Base-by-base conservation (phyloP, 2,329 filamentous ascomycete species). In the Exophiala oligosperma region DNA sequence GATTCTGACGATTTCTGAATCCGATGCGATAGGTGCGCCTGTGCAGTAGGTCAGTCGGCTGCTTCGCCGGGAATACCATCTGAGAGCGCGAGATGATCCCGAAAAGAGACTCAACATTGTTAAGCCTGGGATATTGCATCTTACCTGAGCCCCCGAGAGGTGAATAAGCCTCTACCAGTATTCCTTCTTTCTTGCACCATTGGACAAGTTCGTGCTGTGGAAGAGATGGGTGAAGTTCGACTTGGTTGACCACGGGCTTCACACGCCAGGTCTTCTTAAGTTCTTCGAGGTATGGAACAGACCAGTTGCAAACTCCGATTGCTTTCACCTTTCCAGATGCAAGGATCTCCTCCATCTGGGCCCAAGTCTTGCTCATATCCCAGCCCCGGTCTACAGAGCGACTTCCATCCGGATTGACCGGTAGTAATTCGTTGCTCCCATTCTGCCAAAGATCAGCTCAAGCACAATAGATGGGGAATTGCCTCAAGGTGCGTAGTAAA, bases 241-340 rank as follows among this genome's bases (percentile, higher is more conserved):
- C 67, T 49, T 93, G 89, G 81, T 93, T 92, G 64, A 90, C 89
- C 21, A 88, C 86, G 14, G 80, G 81, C 9, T 77, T 74, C 57
- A 82, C 85, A 76, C 85, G 86, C 76, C 79, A 84, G 64, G 77
- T 79, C 66, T 81, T 84, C 60, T 93, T 79, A 59, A 94, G 81
- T 73, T 84, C 88, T 80, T 92, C 88, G 35, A 94, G 78, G 75
- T 93, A 89, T 73, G 79, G 84, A 72, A 92, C 90, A 62, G 81
- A 87, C 72, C 94, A 94, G 81, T 94, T 95, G 74, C 88, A 91
- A 57, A 94, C 88, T 67, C 90, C 90, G 71, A 92, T 91, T 78
- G 90, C 91, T 74, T 81, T 83, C 51, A 88, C 88, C 75, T 91
- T 90, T 71, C 74, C 73, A 23, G 74, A 75, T 51, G 71, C 73